A percentile compares a stretch with the other conserved stretches of the same genome.
phyloP scores from a whole-genome alignment of 176 grass and related monocot genomes.

The Zoysia pacifica region DNA sequence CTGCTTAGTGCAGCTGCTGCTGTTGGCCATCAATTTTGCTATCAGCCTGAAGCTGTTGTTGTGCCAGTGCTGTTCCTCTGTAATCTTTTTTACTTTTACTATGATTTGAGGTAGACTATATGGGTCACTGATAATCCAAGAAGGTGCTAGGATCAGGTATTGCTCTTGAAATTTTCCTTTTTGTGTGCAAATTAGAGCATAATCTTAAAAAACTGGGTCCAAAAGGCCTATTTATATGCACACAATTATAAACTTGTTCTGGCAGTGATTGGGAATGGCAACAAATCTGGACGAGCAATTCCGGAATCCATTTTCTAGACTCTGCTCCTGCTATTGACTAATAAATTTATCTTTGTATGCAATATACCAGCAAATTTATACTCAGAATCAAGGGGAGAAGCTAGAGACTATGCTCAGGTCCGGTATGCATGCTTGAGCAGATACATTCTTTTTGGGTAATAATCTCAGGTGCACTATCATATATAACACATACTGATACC shows the following conservation, averaged over 20 bases:
- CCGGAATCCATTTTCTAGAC: background rate
- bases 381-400: slow-evolving; percentile 89
- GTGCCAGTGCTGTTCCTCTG: no score
- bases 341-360: slow-evolving; percentile 17
- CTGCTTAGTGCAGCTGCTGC: no score
- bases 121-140: background rate
- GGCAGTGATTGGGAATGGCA: background rate
- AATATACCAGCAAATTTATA: slow-evolving; percentile 68
- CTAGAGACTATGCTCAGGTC: slow-evolving; percentile 85
- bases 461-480: background rate
- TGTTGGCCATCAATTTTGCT: no score
- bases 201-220: background rate
- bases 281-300: background rate
- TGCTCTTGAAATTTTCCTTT: background rate
- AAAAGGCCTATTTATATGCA: background rate
- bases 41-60: no score
- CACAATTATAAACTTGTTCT: background rate
- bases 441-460: slow-evolving; percentile 44
- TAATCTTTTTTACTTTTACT: background rate
- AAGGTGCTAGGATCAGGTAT: background rate
- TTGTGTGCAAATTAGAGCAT: background rate
- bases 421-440: slow-evolving; percentile 95
- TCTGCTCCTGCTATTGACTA: slow-evolving; percentile 13
- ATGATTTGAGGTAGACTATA: background rate
- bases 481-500: background rate